These are phyloP conservation scores for Camellia sinensis DNA, from an alignment of 148 eudicot species.

Conservation along the genomic window DNA sequence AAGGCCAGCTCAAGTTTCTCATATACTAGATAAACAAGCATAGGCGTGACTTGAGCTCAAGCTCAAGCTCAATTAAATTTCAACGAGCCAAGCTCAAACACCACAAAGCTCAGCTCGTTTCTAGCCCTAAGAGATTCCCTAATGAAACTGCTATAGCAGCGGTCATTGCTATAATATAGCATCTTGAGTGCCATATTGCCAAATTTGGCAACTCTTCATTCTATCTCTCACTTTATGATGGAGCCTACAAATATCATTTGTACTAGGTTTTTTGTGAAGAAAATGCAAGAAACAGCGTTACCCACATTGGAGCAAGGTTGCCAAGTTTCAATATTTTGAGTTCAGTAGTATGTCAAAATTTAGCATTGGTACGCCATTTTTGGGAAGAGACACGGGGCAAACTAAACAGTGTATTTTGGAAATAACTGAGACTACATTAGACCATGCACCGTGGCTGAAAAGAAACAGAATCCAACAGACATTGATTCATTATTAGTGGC, in stretches of 20 bases:
- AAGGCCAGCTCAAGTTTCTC: neutral
- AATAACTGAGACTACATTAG: no score
- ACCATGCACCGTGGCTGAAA: no score
- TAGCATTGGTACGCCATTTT: neutral
- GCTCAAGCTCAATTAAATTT: no score
- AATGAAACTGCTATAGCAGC: neutral
- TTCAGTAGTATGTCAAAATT: neutral
- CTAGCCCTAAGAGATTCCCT: neutral
- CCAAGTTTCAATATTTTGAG: neutral
- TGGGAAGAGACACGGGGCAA: no score
- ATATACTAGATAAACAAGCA: neutral
- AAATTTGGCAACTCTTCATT: neutral
- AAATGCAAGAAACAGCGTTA: no score
- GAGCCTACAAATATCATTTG: neutral
- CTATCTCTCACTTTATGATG: neutral
- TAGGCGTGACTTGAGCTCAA: neutral
- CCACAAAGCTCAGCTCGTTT: neutral
- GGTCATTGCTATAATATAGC: neutral
- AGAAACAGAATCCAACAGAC: no score
- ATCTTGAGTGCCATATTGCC: neutral
- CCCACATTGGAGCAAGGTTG: no score
- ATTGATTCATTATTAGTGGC: no score
- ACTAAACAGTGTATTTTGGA: no score
- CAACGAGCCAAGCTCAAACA: neutral
- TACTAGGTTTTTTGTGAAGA: neutral